Conservation (phyloP, 2,329 filamentous ascomycete species). For the Immersiporthe knoxdaviesiana region DNA sequence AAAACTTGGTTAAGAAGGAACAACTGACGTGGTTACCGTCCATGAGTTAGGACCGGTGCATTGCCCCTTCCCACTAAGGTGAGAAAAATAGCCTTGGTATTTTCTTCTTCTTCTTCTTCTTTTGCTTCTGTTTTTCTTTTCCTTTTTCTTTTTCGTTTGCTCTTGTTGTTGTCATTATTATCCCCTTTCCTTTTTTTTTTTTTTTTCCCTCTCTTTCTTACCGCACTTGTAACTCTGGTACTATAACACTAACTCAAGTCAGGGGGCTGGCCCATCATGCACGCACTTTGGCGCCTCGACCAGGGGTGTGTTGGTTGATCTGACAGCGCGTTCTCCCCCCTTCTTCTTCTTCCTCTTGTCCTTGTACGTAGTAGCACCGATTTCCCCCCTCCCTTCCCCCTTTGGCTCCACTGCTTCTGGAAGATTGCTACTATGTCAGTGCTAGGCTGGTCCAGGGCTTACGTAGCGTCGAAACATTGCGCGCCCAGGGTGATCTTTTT, state of each 20-base stretch:
- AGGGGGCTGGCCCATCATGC: slow-evolving; percentile 2
- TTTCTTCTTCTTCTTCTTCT: no score
- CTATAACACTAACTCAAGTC: neutral
- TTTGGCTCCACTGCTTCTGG: slow-evolving; percentile 7
- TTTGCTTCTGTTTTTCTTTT: neutral
- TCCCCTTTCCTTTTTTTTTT: neutral
- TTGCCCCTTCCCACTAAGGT: neutral
- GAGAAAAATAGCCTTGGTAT: no score
- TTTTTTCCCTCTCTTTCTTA: neutral
- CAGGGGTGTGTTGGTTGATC: neutral
- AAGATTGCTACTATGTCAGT: slow-evolving; percentile 3
- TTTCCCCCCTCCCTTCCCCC: neutral
- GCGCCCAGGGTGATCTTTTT: neutral
- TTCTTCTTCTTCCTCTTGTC: no score
- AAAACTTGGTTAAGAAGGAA: no score
- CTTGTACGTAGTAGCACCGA: no score
- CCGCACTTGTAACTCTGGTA: neutral
- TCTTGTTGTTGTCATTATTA: neutral
- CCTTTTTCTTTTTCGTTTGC: neutral
- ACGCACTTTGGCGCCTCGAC: slow-evolving; percentile 3
- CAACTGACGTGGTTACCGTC: no score
- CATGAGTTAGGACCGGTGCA: no score
- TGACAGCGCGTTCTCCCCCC: neutral
- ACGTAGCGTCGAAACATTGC: slow-evolving; percentile 6
- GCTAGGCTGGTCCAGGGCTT: slow-evolving; percentile 2